Evolutionary conservation across 1,139 yeast species (phyloP).

Genomic region (Citeromyces siamensis): DNA sequence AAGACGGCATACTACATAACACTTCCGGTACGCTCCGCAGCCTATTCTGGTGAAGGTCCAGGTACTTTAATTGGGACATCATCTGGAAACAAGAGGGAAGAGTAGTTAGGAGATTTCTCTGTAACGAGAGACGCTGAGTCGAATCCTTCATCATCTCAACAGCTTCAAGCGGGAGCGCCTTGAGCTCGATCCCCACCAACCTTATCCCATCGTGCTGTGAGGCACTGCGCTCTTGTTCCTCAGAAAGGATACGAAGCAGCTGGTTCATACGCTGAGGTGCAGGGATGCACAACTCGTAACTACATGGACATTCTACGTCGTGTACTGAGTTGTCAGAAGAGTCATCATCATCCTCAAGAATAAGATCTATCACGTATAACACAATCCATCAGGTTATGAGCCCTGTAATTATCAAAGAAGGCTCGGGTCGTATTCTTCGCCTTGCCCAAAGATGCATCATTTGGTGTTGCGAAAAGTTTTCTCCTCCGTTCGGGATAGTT

Average conservation of each 20-base stretch:
- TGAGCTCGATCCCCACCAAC: slow-evolving; percentile 21
- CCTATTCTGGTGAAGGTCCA: slow-evolving; percentile 55
- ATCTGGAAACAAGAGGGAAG: slow-evolving; percentile 32
- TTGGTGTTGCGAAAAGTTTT: too few relatives aligned
- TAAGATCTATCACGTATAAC: too few relatives aligned
- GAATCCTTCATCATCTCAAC: slow-evolving; percentile 25
- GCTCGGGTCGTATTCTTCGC: too few relatives aligned
- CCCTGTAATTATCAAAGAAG: too few relatives aligned
- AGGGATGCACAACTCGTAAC: neutral
- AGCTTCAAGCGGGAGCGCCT: slow-evolving; percentile 23
- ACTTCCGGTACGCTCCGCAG: slow-evolving; percentile 40
- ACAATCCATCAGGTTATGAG: too few relatives aligned
- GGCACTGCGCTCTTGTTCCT: slow-evolving; percentile 7
- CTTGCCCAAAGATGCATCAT: too few relatives aligned
- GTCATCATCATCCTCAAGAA: too few relatives aligned
- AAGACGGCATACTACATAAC: slow-evolving; percentile 24
- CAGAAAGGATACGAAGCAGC: slow-evolving; percentile 4
- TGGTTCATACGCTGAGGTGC: neutral
- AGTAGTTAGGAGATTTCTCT: slow-evolving; percentile 32
- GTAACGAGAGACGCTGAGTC: slow-evolving; percentile 41
- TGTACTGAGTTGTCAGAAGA: too few relatives aligned
- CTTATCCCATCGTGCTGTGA: slow-evolving; percentile 12
- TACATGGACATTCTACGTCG: too few relatives aligned
- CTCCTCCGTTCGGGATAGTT: too few relatives aligned
- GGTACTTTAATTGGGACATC: slow-evolving; percentile 37